phyloP scores from a whole-genome alignment of 305 asterid genomes.

The Fraxinus baroniana region DNA sequence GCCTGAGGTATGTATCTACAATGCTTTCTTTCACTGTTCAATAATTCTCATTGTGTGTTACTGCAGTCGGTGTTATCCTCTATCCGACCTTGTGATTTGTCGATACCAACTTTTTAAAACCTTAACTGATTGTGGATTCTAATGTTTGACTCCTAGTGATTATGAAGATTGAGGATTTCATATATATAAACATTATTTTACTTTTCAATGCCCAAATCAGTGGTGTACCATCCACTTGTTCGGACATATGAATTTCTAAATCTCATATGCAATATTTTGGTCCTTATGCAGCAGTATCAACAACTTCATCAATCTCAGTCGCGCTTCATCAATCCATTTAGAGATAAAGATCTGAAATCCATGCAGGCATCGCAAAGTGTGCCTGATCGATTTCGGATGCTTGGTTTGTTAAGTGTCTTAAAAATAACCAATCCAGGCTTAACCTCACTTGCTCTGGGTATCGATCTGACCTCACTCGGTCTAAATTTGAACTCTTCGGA shows the following conservation, averaged over 20 bases:
- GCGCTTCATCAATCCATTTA: conserved; percentile 55
- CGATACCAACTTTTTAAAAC: neutral
- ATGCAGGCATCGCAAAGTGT: conserved; percentile 45
- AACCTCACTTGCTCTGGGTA: too few species aligned
- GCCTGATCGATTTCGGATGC: conserved; percentile 67
- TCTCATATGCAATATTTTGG: conserved; percentile 34
- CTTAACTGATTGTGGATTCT: conserved; percentile 6
- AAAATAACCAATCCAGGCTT: conserved; percentile 53
- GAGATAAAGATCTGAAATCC: conserved; percentile 61
- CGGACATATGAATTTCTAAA: conserved; percentile 32
- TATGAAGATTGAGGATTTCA: neutral
- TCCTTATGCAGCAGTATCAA: conserved; percentile 64
- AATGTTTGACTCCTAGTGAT: neutral
- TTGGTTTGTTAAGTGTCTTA: conserved; percentile 65
- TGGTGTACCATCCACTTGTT: conserved; percentile 27
- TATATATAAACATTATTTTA: too few species aligned
- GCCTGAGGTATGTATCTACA: conserved; percentile 42
- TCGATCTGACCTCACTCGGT: too few species aligned
- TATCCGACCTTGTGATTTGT: neutral
- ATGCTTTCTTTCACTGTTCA: neutral
- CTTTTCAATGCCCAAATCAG: neutral
- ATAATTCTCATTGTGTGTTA: neutral
- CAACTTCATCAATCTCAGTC: conserved; percentile 74
- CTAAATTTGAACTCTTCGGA: too few species aligned
- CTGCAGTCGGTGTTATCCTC: neutral